A percentile compares a stretch with the other conserved stretches of the same genome.
These are phyloP conservation scores for Cinnamomum chago DNA, from an alignment of 164 flowering plant species.

Conservation along the genomic window DNA sequence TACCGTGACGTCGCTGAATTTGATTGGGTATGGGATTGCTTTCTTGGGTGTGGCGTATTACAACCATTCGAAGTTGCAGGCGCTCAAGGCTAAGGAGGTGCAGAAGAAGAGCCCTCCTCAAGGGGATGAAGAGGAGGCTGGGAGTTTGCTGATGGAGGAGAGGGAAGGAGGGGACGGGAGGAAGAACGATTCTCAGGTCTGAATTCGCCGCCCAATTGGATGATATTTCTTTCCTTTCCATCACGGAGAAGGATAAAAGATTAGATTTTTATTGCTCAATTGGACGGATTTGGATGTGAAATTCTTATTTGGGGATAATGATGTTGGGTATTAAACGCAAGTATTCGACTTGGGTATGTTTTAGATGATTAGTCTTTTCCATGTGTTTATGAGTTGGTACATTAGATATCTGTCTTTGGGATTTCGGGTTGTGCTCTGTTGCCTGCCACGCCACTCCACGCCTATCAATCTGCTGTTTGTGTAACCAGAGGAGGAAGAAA, in stretches of 20 bases:
- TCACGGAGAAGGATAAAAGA: neutral
- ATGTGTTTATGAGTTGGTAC: neutral
- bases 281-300: neutral
- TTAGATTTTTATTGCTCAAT: neutral
- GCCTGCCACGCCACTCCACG: too few species aligned
- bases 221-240: too few species aligned
- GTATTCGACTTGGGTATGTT: neutral
- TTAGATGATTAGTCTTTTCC: neutral
- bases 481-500: neutral
- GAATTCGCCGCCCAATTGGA: too few species aligned
- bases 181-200: constrained; percentile 2
- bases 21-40: constrained; percentile 27
- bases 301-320: neutral
- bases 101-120: constrained; percentile 20
- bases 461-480: neutral
- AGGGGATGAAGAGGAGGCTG: constrained; percentile 17
- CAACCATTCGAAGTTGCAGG: constrained; percentile 23
- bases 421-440: too few species aligned
- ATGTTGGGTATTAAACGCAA: too few species aligned
- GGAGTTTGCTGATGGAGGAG: constrained; percentile 18
- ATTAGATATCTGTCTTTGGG: neutral
- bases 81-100: constrained; percentile 25
- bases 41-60: constrained; percentile 29
- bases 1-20: constrained; percentile 22
- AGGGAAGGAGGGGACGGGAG: neutral